Evolutionary conservation across 345 rosid species (phyloP).

Genomic region (Aegle marmelos): DNA sequence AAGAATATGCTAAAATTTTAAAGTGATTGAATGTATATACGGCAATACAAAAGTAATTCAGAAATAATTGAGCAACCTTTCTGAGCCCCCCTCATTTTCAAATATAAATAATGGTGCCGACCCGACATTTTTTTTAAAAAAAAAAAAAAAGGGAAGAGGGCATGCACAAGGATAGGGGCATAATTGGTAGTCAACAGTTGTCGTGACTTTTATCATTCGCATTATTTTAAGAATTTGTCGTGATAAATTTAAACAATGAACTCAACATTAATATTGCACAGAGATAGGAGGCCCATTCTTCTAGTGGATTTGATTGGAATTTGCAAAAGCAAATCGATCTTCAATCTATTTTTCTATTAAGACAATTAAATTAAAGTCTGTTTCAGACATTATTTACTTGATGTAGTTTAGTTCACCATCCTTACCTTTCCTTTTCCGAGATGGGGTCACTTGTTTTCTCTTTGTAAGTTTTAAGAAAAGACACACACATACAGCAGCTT

Average conservation of each 20-base stretch:
- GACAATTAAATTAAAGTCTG: constrained; percentile 1
- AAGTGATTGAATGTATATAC: too few species aligned
- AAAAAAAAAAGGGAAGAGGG: neutral
- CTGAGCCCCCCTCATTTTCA: too few species aligned
- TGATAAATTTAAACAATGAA: constrained; percentile 17
- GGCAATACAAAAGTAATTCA: too few species aligned
- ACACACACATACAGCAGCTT: constrained; percentile 21
- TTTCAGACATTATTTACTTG: constrained; percentile 9
- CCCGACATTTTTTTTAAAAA: too few species aligned
- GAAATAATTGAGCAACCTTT: too few species aligned
- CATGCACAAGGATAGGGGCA: constrained; percentile 20
- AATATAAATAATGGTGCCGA: too few species aligned
- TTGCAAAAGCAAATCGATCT: constrained; percentile 11
- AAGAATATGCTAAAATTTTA: too few species aligned
- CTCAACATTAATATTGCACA: constrained; percentile 6
- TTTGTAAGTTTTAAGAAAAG: constrained; percentile 13
- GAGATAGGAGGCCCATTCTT: constrained; percentile 8
- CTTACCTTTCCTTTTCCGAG: constrained; percentile 16
- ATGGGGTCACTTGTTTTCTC: constrained; percentile 24
- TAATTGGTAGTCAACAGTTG: constrained; percentile 19
- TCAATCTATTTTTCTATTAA: constrained; percentile 1
- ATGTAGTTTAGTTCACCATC: neutral
- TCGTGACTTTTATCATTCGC: constrained; percentile 16
- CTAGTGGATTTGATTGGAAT: constrained; percentile 8
- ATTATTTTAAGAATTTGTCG: constrained; percentile 8